Evolutionary conservation across 345 rosid genomes (phyloP).

Genomic region (Eutrema heterophyllum): DNA sequence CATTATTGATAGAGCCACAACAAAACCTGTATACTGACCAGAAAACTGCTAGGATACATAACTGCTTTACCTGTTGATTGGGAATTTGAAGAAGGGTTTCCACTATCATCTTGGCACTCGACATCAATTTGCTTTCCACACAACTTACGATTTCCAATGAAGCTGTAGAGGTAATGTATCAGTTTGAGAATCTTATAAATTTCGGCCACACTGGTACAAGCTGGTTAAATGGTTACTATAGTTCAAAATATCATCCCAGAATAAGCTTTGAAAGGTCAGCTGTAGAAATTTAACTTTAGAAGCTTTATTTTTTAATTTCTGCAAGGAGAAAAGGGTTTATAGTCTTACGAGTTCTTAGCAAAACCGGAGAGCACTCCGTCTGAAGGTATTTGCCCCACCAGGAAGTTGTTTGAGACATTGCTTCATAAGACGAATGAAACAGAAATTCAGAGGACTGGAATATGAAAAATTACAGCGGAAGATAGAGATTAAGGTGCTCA

Average conservation of each 20-base stretch:
- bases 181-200: conserved; percentile 11
- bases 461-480: neutral
- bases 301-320: neutral
- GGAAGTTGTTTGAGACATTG: conserved; percentile 84
- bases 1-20: neutral
- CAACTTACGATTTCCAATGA: conserved; percentile 66
- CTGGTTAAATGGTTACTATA: neutral
- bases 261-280: neutral
- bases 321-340: conserved; percentile 1
- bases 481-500: conserved; percentile 23
- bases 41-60: neutral
- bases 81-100: conserved; percentile 43
- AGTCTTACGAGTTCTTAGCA: conserved; percentile 66
- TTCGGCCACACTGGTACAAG: neutral
- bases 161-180: conserved; percentile 42
- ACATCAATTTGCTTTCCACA: conserved; percentile 78
- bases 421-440: conserved; percentile 39
- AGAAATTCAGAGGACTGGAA: neutral
- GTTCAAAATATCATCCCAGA: neutral
- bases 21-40: neutral
- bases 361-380: conserved; percentile 62
- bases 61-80: conserved; percentile 43
- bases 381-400: conserved; percentile 71
- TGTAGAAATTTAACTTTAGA: neutral
- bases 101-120: conserved; percentile 51